These are phyloP conservation scores for Phytophthora sp. DNA, from an alignment of 352 stramenopile species.

Conservation along the genomic window DNA sequence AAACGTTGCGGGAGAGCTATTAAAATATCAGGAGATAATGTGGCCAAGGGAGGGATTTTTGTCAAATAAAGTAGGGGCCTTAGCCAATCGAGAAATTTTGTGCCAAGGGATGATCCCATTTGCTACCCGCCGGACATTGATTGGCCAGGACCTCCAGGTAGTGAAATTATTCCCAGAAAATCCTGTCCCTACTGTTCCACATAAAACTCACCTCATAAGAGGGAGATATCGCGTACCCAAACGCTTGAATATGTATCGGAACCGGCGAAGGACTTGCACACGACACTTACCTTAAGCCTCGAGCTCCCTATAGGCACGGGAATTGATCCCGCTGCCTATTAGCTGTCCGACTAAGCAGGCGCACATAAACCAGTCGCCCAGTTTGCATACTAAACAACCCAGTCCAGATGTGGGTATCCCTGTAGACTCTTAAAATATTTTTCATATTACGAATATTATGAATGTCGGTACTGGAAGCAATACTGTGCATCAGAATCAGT, in stretches of 20 bases:
- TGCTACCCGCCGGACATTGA: constrained; percentile 7
- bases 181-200: constrained; percentile 11
- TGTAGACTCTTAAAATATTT: no score
- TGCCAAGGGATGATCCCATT: constrained; percentile 23
- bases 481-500: no score
- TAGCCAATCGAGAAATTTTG: constrained; percentile 22
- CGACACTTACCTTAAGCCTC: constrained; percentile 40
- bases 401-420: no score
- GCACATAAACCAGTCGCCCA: constrained; percentile 8
- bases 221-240: constrained; percentile 19
- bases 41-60: background rate
- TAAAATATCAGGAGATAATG: background rate
- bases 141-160: constrained; percentile 19
- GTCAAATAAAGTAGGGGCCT: constrained; percentile 10
- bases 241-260: constrained; percentile 36
- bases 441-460: no score
- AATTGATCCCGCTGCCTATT: constrained; percentile 18
- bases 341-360: constrained; percentile 3
- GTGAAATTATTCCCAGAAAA: no score
- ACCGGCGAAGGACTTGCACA: constrained; percentile 34
- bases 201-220: constrained; percentile 19
- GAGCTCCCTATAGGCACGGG: background rate
- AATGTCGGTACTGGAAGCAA: no score
- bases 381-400: background rate
- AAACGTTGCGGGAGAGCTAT: background rate